Evolutionary conservation across 305 asterid species (phyloP).

Genomic region (Solanum hybrid): DNA sequence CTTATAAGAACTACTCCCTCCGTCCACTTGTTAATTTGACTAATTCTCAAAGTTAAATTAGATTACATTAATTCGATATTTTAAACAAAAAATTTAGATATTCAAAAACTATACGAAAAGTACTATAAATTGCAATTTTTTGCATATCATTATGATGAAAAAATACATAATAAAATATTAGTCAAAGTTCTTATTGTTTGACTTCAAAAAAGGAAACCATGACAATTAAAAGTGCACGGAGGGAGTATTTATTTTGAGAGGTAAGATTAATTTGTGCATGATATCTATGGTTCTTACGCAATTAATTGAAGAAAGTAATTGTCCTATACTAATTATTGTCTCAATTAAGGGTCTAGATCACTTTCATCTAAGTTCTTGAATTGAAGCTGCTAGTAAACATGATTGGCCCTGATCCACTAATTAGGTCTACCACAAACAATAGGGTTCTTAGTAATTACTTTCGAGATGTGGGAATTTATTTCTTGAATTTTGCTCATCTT

Average conservation of each 20-base stretch:
- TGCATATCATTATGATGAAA: neutral
- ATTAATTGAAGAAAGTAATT: neutral
- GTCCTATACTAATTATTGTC: neutral
- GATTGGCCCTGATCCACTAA: neutral
- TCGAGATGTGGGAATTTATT: neutral
- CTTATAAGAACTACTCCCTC: neutral
- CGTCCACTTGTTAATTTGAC: neutral
- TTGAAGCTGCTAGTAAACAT: neutral
- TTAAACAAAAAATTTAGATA: too few species aligned
- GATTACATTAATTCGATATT: neutral
- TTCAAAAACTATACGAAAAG: neutral
- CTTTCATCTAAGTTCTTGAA: neutral
- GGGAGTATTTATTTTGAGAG: neutral
- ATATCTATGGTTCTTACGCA: neutral
- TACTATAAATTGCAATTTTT: neutral
- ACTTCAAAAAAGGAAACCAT: neutral
- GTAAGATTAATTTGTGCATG: neutral
- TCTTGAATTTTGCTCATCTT: neutral
- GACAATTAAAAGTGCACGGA: neutral
- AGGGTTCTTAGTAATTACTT: neutral
- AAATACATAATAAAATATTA: neutral
- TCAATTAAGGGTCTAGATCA: neutral
- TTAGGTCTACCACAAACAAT: neutral
- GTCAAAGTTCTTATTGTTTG: neutral
- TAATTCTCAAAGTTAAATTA: neutral